Evolutionary conservation across 805 yeast species (phyloP).

Genomic region (Saturnispora ahearnii): DNA sequence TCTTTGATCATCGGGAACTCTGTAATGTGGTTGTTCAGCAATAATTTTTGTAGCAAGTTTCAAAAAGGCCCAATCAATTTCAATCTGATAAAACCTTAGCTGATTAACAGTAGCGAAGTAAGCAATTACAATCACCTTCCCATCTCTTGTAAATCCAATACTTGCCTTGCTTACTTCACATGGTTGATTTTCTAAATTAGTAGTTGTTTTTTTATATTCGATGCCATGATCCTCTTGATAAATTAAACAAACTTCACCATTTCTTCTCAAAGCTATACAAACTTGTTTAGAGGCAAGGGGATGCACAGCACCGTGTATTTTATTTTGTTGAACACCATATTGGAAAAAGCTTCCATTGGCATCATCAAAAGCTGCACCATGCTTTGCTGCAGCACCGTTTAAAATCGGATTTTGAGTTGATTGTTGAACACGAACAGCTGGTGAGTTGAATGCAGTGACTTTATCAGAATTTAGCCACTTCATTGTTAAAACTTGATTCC

Average conservation of each 20-base stretch:
- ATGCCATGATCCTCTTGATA: constrained; percentile 57
- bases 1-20: constrained; percentile 39
- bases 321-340: constrained; percentile 53
- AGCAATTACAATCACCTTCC: constrained; percentile 35
- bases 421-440: constrained; percentile 37
- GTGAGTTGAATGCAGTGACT: constrained; percentile 49
- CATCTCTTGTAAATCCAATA: constrained; percentile 45
- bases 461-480: constrained; percentile 74
- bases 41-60: constrained; percentile 38
- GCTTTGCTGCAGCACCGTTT: constrained; percentile 29
- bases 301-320: constrained; percentile 54
- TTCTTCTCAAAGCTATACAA: constrained; percentile 52
- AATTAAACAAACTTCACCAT: constrained; percentile 52
- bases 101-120: constrained; percentile 30
- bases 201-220: constrained; percentile 39
- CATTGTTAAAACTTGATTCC: constrained; percentile 37
- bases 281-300: constrained; percentile 65
- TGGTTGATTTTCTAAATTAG: constrained; percentile 21
- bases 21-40: constrained; percentile 38
- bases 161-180: constrained; percentile 29
- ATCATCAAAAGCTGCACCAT: constrained; percentile 30
- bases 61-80: constrained; percentile 50
- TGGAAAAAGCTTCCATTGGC: constrained; percentile 30
- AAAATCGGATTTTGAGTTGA: constrained; percentile 20
- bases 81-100: constrained; percentile 35